Evolutionary conservation across 2,329 filamentous ascomycete species (phyloP).

Genomic region (Neonectria sp.): DNA sequence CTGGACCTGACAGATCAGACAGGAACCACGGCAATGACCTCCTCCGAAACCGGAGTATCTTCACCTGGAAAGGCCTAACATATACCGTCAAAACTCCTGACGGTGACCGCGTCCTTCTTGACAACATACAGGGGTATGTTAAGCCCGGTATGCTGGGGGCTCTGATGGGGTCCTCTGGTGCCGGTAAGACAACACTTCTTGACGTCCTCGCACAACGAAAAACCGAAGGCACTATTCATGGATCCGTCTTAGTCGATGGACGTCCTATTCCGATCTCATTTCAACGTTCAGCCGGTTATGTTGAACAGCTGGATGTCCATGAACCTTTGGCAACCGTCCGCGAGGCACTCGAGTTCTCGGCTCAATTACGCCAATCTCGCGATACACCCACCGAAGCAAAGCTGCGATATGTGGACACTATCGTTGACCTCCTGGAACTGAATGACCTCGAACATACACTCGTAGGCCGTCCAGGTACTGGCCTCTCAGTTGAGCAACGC

Average conservation of each 20-base stretch:
- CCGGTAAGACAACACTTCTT: constrained; percentile 87
- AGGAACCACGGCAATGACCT: constrained; percentile 33
- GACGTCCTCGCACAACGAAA: constrained; percentile 84
- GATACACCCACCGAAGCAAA: constrained; percentile 73
- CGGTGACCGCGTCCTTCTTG: constrained; percentile 52
- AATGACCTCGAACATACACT: background rate
- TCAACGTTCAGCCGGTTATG: constrained; percentile 81
- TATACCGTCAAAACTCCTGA: constrained; percentile 75
- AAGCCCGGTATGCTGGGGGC: constrained; percentile 87
- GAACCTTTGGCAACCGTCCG: constrained; percentile 75
- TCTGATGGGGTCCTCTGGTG: constrained; percentile 85
- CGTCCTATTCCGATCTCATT: constrained; percentile 78
- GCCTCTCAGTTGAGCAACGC: constrained; percentile 49
- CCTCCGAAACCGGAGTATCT: constrained; percentile 60
- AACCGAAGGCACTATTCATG: constrained; percentile 79
- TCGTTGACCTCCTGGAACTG: constrained; percentile 76
- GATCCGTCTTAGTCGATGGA: constrained; percentile 84
- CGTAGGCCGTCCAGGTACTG: background rate
- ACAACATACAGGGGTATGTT: constrained; percentile 79
- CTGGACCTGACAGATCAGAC: too few relatives aligned
- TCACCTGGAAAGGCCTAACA: constrained; percentile 79
- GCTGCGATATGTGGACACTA: constrained; percentile 75
- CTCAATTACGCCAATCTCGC: constrained; percentile 71
- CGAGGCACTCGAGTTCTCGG: constrained; percentile 76
- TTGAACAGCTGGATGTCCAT: constrained; percentile 75